Evolutionary conservation across 2,329 filamentous ascomycete genomes (phyloP).

Genomic region (Neofusicoccum sp.): DNA sequence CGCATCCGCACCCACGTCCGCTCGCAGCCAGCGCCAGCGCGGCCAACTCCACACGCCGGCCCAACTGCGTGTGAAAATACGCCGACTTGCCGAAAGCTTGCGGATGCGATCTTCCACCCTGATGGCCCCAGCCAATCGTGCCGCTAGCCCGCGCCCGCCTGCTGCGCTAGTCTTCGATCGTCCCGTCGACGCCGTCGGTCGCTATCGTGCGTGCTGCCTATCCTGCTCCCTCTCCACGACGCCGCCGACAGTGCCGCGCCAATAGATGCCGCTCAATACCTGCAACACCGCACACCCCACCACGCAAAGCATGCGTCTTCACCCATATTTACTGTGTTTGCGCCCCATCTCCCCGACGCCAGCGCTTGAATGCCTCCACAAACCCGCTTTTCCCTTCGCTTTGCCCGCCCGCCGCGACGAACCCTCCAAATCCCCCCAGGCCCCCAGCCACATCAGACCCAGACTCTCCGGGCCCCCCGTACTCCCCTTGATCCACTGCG

Average conservation of each 20-base stretch:
- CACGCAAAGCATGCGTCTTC: neutral
- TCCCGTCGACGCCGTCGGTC: conserved; percentile 12
- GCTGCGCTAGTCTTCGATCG: conserved; percentile 10
- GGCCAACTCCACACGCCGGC: conserved; percentile 7
- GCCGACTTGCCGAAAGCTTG: conserved; percentile 10
- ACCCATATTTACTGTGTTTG: neutral
- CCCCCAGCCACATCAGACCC: conserved; percentile 4
- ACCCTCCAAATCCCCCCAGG: neutral
- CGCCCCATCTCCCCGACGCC: neutral
- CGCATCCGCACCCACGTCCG: conserved; percentile 10
- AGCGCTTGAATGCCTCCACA: conserved; percentile 16
- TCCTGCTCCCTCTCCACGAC: conserved; percentile 13
- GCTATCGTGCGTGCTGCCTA: conserved; percentile 12
- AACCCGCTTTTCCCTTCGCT: conserved; percentile 10
- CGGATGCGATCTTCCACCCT: conserved; percentile 13
- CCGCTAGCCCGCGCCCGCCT: neutral
- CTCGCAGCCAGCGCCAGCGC: neutral
- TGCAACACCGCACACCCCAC: neutral
- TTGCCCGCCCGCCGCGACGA: conserved; percentile 1
- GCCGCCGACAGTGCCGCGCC: neutral
- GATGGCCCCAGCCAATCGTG: conserved; percentile 8
- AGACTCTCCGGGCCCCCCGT: neutral
- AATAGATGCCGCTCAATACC: neutral
- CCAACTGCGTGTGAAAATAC: conserved; percentile 5
- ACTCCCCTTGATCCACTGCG: neutral